phyloP scores from a whole-genome alignment of 2,329 filamentous ascomycete genomes.

The Plenodomus lindquistii region DNA sequence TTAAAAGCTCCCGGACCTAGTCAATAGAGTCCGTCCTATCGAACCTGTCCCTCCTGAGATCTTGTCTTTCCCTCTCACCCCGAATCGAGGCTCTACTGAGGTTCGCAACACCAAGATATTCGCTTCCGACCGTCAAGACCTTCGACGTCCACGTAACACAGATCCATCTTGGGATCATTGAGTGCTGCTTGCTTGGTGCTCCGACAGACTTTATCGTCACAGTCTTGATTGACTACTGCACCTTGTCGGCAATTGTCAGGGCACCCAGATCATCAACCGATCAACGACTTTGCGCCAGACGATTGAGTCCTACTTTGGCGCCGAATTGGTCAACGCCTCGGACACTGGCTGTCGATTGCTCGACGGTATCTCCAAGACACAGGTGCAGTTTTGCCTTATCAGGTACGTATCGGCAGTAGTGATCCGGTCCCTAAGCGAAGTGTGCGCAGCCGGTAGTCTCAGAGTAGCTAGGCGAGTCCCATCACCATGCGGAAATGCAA shows the following conservation, averaged over 20 bases:
- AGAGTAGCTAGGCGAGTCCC: not conserved
- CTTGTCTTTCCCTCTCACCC: slow-evolving; percentile 6
- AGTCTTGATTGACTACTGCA: no score
- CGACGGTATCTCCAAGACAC: slow-evolving; percentile 1
- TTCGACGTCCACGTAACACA: slow-evolving; percentile 1
- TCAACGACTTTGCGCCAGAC: not conserved
- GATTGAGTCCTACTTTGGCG: not conserved
- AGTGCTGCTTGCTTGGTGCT: no score
- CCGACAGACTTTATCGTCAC: no score
- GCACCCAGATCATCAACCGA: not conserved
- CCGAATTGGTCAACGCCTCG: not conserved
- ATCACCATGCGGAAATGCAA: not conserved
- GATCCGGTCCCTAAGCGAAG: slow-evolving; percentile 15
- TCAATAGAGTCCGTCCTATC: slow-evolving; percentile 20
- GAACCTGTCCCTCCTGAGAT: slow-evolving; percentile 8
- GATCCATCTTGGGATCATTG: no score
- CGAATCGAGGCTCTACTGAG: slow-evolving; percentile 3
- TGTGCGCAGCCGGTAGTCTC: slow-evolving; percentile 1
- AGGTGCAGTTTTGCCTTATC: slow-evolving; percentile 7
- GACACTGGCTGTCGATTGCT: not conserved
- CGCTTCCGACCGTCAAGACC: not conserved
- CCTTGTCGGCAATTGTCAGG: not conserved
- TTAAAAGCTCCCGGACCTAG: slow-evolving; percentile 18
- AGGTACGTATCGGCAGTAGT: slow-evolving; percentile 20
- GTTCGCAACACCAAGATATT: slow-evolving; percentile 1